Conservation (phyloP, 495 filamentous ascomycete species). For the Tuber indicum region DNA sequence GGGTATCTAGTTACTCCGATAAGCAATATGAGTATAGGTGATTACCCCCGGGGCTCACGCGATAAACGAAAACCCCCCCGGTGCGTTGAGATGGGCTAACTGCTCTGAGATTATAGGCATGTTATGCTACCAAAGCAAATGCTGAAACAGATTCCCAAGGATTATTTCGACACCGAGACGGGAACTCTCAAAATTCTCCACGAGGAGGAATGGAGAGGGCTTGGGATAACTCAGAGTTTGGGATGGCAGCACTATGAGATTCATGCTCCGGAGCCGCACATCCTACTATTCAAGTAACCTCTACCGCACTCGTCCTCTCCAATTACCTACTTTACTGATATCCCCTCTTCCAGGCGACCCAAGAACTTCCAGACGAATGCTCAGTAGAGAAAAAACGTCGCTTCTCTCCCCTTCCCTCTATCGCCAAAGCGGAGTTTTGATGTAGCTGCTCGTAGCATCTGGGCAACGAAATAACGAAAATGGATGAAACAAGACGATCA, state of each 20-base stretch:
- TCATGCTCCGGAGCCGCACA: constrained; percentile 96
- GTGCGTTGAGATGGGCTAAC: constrained; percentile 68
- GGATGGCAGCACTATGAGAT: constrained; percentile 99
- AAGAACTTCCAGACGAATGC: constrained; percentile 39
- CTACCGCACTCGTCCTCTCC: background rate
- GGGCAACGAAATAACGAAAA: constrained; percentile 23
- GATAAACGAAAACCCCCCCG: background rate
- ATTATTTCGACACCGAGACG: constrained; percentile 84
- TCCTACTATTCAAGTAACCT: constrained; percentile 92
- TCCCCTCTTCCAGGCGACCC: constrained; percentile 31
- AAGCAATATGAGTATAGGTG: constrained; percentile 42
- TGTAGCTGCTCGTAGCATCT: constrained; percentile 14
- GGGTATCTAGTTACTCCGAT: constrained; percentile 35
- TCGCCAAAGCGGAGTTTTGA: constrained; percentile 15
- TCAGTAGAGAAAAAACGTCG: constrained; percentile 9
- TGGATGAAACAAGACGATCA: constrained; percentile 15
- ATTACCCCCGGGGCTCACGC: constrained; percentile 1
- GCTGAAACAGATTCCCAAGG: constrained; percentile 92
- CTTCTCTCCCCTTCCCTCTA: constrained; percentile 10
- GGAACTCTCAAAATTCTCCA: constrained; percentile 92
- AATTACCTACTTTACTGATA: constrained; percentile 7
- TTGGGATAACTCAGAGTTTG: constrained; percentile 94
- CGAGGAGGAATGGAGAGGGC: constrained; percentile 95
- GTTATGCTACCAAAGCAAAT: constrained; percentile 96
- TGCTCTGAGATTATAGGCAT: constrained; percentile 72